phyloP scores from a whole-genome alignment of 2,329 filamentous ascomycete genomes.

The Fusarium sp. region DNA sequence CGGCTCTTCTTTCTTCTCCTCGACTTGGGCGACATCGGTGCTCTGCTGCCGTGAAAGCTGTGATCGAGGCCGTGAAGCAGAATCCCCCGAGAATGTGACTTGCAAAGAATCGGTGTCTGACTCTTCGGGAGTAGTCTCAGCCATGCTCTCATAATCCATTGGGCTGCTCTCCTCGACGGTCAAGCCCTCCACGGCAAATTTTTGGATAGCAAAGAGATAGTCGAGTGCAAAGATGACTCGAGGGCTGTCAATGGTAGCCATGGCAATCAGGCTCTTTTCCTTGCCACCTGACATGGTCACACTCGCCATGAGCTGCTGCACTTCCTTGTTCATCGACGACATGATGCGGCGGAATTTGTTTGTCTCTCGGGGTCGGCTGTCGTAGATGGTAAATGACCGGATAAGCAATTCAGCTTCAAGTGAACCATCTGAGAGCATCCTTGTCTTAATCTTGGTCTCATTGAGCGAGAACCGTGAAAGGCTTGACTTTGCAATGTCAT shows the following conservation, averaged over 20 bases:
- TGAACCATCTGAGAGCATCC: slow-evolving; percentile 92
- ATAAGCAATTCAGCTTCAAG: slow-evolving; percentile 94
- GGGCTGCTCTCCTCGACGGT: slow-evolving; percentile 68
- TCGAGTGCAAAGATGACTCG: slow-evolving; percentile 95
- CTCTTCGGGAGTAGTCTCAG: slow-evolving; percentile 66
- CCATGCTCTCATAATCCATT: slow-evolving; percentile 63
- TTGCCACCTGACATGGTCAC: slow-evolving; percentile 89
- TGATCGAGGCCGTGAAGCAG: slow-evolving; percentile 47
- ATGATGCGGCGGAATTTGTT: slow-evolving; percentile 99
- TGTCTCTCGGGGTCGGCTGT: slow-evolving; percentile 87
- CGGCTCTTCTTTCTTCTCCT: slow-evolving; percentile 38
- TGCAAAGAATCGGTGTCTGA: slow-evolving; percentile 71
- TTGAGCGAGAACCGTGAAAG: slow-evolving; percentile 95
- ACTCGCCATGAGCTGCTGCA: slow-evolving; percentile 98
- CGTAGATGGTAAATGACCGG: slow-evolving; percentile 92
- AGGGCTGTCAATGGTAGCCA: slow-evolving; percentile 94
- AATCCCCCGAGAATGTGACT: slow-evolving; percentile 55
- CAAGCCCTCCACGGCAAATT: slow-evolving; percentile 81
- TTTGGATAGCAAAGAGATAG: slow-evolving; percentile 90
- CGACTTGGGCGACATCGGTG: slow-evolving; percentile 28
- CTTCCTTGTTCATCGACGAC: slow-evolving; percentile 93
- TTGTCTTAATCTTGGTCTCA: slow-evolving; percentile 89
- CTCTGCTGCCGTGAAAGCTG: slow-evolving; percentile 44
- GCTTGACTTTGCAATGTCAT: slow-evolving; percentile 80
- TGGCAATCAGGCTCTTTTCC: slow-evolving; percentile 85